These are phyloP conservation scores for Cutaneotrichosporon arboriforme DNA, from an alignment of 1,284 basidiomycete genomes.

Conservation along the genomic window DNA sequence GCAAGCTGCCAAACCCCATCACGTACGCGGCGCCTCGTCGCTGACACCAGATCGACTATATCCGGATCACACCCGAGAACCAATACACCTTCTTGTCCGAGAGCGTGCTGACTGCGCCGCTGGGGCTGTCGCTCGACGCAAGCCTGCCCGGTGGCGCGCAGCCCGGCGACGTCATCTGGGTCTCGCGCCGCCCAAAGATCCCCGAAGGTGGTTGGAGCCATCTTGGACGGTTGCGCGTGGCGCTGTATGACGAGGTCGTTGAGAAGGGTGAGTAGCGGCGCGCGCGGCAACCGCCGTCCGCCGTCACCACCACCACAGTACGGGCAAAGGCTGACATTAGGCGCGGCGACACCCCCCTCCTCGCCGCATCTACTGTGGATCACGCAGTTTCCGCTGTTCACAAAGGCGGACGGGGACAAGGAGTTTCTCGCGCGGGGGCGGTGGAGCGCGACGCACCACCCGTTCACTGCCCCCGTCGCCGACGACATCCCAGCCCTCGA, in stretches of 20 bases:
- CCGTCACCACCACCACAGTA: background rate
- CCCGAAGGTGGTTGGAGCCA: conserved; percentile 74
- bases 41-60: conserved; percentile 33
- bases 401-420: conserved; percentile 80
- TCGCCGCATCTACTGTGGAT: conserved; percentile 87
- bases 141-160: conserved; percentile 37
- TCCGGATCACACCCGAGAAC: conserved; percentile 42
- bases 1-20: no score
- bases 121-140: conserved; percentile 36
- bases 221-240: conserved; percentile 67
- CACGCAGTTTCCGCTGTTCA: conserved; percentile 93
- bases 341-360: conserved; percentile 54
- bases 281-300: no score
- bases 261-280: conserved; percentile 54
- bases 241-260: conserved; percentile 59
- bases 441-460: conserved; percentile 88
- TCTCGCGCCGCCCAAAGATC: conserved; percentile 51
- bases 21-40: no score
- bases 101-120: conserved; percentile 34
- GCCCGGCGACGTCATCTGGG: conserved; percentile 53
- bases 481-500: conserved; percentile 73
- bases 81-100: conserved; percentile 37
- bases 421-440: conserved; percentile 73
- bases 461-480: conserved; percentile 92
- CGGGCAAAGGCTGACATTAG: conserved; percentile 40